These are phyloP conservation scores for Citrus maxima DNA, from an alignment of 345 rosid species.

Conservation along the genomic window DNA sequence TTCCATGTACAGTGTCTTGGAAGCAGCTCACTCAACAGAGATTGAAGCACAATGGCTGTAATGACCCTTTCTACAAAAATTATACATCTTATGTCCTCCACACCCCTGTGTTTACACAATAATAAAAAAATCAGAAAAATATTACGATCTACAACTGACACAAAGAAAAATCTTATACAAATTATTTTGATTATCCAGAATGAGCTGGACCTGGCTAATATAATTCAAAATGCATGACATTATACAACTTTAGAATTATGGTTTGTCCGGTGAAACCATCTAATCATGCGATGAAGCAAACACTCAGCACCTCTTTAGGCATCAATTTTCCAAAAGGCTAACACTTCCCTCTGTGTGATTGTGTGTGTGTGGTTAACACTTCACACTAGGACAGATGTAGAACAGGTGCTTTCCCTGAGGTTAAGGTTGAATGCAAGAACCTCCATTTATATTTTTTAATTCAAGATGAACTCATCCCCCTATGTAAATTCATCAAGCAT, in stretches of 20 bases:
- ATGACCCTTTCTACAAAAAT: slow-evolving; percentile 82
- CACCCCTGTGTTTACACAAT: slow-evolving; percentile 32
- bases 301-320: neutral
- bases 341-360: too few species aligned
- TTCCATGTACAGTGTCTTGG: slow-evolving; percentile 53
- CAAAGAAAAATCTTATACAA: neutral
- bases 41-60: slow-evolving; percentile 54
- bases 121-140: slow-evolving; percentile 7
- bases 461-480: neutral
- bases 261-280: neutral
- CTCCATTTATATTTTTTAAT: neutral
- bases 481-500: neutral
- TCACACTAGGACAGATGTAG: neutral
- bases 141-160: neutral
- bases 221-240: neutral
- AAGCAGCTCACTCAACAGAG: slow-evolving; percentile 54
- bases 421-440: neutral
- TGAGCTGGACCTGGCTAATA: neutral
- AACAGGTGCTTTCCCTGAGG: neutral
- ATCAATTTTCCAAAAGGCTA: neutral
- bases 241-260: neutral
- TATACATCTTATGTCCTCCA: slow-evolving; percentile 71
- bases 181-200: neutral
- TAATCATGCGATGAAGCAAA: neutral
- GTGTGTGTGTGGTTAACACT: neutral